Evolutionary conservation across 129 eudicot genomes (phyloP), one percentile per base, ranked within the genome.

Genomic region (Chrysanthemum makinoi): DNA sequence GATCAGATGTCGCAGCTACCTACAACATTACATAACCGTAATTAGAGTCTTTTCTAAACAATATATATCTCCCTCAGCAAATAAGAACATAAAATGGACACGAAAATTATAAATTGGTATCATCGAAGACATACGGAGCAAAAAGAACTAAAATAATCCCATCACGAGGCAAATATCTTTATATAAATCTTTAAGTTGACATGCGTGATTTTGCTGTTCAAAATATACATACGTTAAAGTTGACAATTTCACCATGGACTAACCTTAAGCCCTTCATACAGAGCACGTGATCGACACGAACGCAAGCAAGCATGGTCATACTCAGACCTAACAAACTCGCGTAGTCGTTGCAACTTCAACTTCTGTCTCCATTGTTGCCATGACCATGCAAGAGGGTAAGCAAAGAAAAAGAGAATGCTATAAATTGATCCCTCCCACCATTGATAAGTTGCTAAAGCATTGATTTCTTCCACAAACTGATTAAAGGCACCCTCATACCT

Each of bases 271-370:
- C 99, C 99, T 84, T 94, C 97, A 80, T 94, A 94, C 12, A 94
- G 90, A 75, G 99, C 99, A 71, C 97, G 99, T 26, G 99, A 94
- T 49, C 99, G 96, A 82, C 99, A 94, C 50, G 99, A 94, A 51
- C 99, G 96, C 52, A 94, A 77, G 86, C 99, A 94, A 64, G 99
- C 96, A 84, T 94, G 99, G 66, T 94, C 99, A 79, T 94, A 94
- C 79, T 90, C 99, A 19, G 99, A 94, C 73, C 97, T 85, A 20
- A 94, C 97, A 80, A 82, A 94, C 78, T 94, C 99, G 61, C 97
- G 93, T 4, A 94, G 73, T 73, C 87, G 84, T 70, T 94, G 99
- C 72, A 94, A 76, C 71, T 94, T 94, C 57, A 90, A 63, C 67
- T 81, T 87, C 39, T 89, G 91, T 67, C 99, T 86, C 99, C 96